Percentiles rank a stretch among this genome's conserved stretches.
phyloP scores from a whole-genome alignment of 345 rosid species.

The Jatropha curcas region DNA sequence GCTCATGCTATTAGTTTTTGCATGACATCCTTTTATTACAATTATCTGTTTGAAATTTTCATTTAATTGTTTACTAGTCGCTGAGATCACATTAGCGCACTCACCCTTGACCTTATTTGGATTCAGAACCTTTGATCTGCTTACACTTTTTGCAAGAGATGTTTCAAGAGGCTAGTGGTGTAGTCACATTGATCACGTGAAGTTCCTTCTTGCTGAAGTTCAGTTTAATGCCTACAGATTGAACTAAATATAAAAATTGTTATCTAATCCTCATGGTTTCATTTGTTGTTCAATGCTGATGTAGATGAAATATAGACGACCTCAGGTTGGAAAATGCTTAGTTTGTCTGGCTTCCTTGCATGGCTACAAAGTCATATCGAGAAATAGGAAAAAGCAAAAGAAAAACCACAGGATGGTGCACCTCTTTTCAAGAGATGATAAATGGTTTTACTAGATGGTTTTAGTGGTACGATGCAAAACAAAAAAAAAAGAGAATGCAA shows the following conservation, averaged over 20 bases:
- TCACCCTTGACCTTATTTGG: background rate
- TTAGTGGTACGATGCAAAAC: background rate
- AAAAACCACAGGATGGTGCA: background rate
- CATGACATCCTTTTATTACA: background rate
- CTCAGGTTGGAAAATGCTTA: background rate
- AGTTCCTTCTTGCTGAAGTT: background rate
- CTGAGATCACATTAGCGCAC: background rate
- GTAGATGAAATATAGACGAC: background rate
- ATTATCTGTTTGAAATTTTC: background rate
- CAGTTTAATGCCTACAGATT: background rate
- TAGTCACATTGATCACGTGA: background rate
- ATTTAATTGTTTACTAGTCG: background rate
- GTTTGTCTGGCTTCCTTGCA: background rate
- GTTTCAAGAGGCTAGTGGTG: background rate
- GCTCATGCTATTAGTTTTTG: background rate
- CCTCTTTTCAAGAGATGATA: no score
- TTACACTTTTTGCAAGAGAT: background rate
- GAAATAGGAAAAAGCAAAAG: background rate
- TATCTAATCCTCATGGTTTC: background rate
- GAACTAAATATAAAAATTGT: background rate
- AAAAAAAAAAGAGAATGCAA: background rate
- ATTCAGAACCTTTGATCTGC: slow-evolving; percentile 1
- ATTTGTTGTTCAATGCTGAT: background rate
- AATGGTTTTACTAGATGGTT: background rate
- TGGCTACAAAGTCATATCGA: background rate